A percentile compares a stretch with the other conserved stretches of the same genome.
phyloP scores from a whole-genome alignment of 495 filamentous ascomycete genomes.

The Neurospora sp. region DNA sequence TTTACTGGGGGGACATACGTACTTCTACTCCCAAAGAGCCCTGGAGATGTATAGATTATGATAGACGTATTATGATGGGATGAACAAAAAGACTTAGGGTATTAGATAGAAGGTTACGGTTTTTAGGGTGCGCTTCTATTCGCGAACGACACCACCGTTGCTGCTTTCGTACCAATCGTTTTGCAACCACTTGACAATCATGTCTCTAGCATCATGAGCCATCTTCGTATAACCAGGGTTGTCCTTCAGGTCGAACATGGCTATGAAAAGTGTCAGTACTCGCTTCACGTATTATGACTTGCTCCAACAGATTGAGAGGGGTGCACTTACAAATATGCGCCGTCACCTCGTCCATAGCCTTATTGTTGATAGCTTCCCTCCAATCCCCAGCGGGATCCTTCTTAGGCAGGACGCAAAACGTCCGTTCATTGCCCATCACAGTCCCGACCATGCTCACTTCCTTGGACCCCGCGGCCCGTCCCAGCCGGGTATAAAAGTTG shows the following conservation, averaged over 20 bases:
- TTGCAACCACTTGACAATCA: constrained; percentile 48
- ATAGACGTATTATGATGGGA: background rate
- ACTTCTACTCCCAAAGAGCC: background rate
- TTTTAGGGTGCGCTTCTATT: constrained; percentile 1
- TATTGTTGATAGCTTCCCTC: constrained; percentile 64
- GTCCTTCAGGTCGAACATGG: constrained; percentile 72
- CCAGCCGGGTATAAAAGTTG: constrained; percentile 77
- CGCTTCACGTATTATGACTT: background rate
- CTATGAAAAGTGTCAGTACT: constrained; percentile 19
- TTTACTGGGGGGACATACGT: background rate
- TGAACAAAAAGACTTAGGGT: background rate
- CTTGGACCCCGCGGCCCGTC: constrained; percentile 43
- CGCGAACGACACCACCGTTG: constrained; percentile 9
- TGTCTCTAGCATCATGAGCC: constrained; percentile 53
- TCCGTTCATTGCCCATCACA: constrained; percentile 51
- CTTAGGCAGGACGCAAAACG: constrained; percentile 71
- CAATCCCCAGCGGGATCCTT: constrained; percentile 45
- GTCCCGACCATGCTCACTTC: constrained; percentile 36
- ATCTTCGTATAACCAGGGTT: constrained; percentile 73
- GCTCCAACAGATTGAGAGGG: background rate
- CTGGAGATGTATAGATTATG: background rate
- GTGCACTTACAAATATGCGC: constrained; percentile 61
- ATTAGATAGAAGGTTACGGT: background rate
- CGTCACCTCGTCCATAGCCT: constrained; percentile 62
- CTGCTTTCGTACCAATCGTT: constrained; percentile 44